Base-by-base conservation (phyloP, 1,139 yeast genomes). In the Candida sanyaensis region DNA sequence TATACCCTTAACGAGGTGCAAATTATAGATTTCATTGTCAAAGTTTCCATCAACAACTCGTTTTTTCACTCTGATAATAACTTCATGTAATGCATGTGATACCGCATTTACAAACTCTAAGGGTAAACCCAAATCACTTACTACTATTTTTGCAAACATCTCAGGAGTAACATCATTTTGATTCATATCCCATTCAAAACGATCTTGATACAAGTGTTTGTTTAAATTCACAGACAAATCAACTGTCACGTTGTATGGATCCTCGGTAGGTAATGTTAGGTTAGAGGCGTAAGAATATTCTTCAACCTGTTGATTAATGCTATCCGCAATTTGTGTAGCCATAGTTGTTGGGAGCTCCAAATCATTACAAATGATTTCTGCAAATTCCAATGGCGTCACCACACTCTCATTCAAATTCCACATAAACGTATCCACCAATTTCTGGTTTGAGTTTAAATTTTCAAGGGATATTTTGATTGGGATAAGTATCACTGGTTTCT, bases 101-200 rank as follows among this genome's bases (percentile, higher is more conserved):
- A 93, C 89, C 0, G 97, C 96, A 0, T 96, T 96, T 53, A 83
- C 80, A 62, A 93, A 93, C 63, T 95, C 99, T 43, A 91, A 80
- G 1, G 86, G 73, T 28, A 93, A 71, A 0, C 97, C 97, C 64
- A 93, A 68, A 58, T 93, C 99, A 36, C 82, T 78, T 4, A 90
- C 97, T 2, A 92, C 91, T 4, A 80, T 79, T 53, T 78, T 81
- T 0, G 98, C 96, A 71, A 93, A 93, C 44, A 71, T 71, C 62
- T 91, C 97, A 0, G 99, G 97, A 0, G 95, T 83, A 6, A 87
- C 64, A 1, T 75, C 70, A n/a, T 77, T 73, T 54, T 84, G 83
- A 28, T 70, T 75, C 51, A 93, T 72, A 62, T 93, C 96, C 98
- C 99, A 93, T 65, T 93, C 99, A 56, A 93, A 86, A 62, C 88